Evolutionary conservation across 441 rosid species (phyloP).

Genomic region (Populus hybrid): DNA sequence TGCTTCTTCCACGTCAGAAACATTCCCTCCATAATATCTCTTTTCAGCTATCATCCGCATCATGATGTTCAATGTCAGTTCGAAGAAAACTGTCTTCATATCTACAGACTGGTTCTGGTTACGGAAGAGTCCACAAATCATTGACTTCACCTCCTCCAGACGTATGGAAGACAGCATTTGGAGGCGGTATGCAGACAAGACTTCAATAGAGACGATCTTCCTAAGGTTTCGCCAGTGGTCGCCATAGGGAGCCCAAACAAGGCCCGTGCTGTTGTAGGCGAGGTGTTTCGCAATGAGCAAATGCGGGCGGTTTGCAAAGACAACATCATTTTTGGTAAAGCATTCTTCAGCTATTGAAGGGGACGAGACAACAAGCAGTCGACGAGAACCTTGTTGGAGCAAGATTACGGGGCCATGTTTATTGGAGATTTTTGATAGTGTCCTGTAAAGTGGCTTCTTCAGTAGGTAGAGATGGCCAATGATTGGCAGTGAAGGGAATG

Average conservation of each 20-base stretch:
- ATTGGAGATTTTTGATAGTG: constrained; percentile 31
- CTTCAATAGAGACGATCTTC: constrained; percentile 28
- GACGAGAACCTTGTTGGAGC: constrained; percentile 48
- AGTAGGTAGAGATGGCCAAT: constrained; percentile 59
- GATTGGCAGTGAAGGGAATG: constrained; percentile 41
- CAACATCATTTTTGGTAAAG: constrained; percentile 38
- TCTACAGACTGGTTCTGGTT: constrained; percentile 10
- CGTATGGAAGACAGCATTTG: constrained; percentile 25
- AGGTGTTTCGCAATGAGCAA: constrained; percentile 36
- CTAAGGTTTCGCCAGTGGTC: constrained; percentile 46
- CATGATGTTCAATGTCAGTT: constrained; percentile 34
- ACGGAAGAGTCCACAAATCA: constrained; percentile 12
- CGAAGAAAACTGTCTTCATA: constrained; percentile 26
- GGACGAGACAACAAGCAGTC: constrained; percentile 51
- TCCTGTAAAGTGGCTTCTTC: constrained; percentile 43
- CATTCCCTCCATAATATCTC: constrained; percentile 32
- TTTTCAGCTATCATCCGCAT: constrained; percentile 49
- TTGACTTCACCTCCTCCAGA: constrained; percentile 29
- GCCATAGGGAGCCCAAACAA: constrained; percentile 42
- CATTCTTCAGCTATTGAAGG: constrained; percentile 51
- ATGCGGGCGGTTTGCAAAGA: constrained; percentile 49
- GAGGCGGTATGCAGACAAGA: constrained; percentile 38
- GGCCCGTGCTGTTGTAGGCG: constrained; percentile 39
- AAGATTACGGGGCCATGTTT: constrained; percentile 38
- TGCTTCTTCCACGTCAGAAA: constrained; percentile 25